phyloP scores from a whole-genome alignment of 257 asterid species.

The Paraleonurus japonicus region DNA sequence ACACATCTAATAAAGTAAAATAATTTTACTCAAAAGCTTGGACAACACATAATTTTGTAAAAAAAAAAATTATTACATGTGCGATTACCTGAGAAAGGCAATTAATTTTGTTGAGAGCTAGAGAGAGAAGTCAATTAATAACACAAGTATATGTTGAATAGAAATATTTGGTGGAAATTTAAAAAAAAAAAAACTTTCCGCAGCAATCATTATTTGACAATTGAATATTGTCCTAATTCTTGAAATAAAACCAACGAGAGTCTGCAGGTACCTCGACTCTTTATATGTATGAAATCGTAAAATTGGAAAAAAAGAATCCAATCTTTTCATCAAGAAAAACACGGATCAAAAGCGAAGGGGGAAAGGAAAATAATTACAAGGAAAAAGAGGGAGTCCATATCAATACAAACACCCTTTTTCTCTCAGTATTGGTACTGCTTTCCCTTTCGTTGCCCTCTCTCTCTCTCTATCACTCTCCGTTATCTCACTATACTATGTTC shows the following conservation, averaged over 20 bases:
- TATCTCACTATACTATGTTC: not conserved
- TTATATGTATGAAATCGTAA: not conserved
- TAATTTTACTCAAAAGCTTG: not conserved
- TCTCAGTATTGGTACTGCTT: slow-evolving; percentile 14
- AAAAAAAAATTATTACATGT: too few relatives aligned
- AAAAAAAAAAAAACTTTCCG: not conserved
- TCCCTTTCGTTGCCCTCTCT: slow-evolving; percentile 18
- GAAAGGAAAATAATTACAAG: not conserved
- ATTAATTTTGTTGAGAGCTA: too few relatives aligned
- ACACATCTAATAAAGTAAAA: too few relatives aligned
- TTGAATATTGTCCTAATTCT: not conserved
- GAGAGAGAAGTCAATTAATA: too few relatives aligned
- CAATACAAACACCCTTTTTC: slow-evolving; percentile 12
- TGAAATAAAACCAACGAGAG: not conserved
- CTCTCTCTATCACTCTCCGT: slow-evolving; percentile 3
- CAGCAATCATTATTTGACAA: not conserved
- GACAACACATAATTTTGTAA: not conserved
- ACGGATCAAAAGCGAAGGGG: slow-evolving; percentile 12
- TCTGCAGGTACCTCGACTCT: too few relatives aligned
- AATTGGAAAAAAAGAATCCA: slow-evolving; percentile 11
- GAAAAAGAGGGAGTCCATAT: not conserved
- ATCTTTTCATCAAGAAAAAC: slow-evolving; percentile 15
- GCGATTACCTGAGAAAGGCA: too few relatives aligned
- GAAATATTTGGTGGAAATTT: not conserved
- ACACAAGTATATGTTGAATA: not conserved